Evolutionary conservation across 1,284 basidiomycete species (phyloP), one percentile per base, ranked within the genome.

Genomic region (Tremellales sp.): DNA sequence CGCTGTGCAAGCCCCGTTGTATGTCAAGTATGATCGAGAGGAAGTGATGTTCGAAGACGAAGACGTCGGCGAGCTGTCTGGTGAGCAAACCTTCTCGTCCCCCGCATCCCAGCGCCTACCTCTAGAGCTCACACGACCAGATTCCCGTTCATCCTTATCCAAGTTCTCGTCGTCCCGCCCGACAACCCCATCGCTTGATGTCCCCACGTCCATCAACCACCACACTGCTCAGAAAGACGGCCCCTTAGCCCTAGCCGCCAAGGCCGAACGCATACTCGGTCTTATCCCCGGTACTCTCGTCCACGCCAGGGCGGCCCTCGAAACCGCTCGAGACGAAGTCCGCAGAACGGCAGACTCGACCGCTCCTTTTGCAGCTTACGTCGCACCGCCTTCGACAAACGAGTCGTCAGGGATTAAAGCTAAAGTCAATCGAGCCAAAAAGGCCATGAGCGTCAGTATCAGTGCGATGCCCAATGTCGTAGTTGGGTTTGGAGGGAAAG

Each of bases 41-140:
- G 33, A 36, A 17, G 19, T 36, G 33, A 36, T 36, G 4, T 22
- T 36, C 13, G 51, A 49, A 19, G 50, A 57, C 17, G 36, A 46
- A 24, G 64, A 66, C 8, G 65, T 68, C 60, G 64, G 49, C 25
- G 64, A 64, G 25, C 42, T 68, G 22, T 66, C 64, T n/a, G 66
- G 66, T 67, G 47, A 55, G 66, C 48, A 6, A 6, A 17, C 31
- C 23, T 27, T 35, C 17, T 4, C 29, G 22, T 42, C 39, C 36
- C 17, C 27, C 45, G 29, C 36, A 35, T 29, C 23, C 24, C 23
- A 42, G 29, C 22, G 21, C 41, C 41, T 33, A 39, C 45, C 12
- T 2, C 41, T 19, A 3, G 19, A 36, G 33, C 26, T 21, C 36
- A 24, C 31, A 22, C 24, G 24, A 19, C 3, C 48, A 68, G 65